Evolutionary conservation across 2,329 filamentous ascomycete species (phyloP), one percentile per base, ranked within the genome.

Genomic region (Penicillium verrucosum): DNA sequence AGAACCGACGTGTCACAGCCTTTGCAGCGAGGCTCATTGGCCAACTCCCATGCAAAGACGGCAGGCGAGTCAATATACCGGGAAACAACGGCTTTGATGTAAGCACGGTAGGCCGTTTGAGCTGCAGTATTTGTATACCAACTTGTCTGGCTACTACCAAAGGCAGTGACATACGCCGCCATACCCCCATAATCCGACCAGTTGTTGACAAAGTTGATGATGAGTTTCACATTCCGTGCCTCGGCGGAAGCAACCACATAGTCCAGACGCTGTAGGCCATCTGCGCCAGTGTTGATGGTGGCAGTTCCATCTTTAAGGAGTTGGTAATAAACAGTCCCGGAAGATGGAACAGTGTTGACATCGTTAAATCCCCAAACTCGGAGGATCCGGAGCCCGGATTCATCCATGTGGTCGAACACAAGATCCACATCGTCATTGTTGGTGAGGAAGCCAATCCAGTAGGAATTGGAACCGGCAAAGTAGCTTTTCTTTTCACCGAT

Each of bases 171-270:
- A 63, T 87, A 87, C 1, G 82, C 81, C 11, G 77, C 75, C 73
- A 87, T 86, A 46, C 85, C 85, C 29, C 85, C 85, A 42, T 87
- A 88, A 65, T 89, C 87, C 44, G 77, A 77, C 85, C 86, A 89
- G 73, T 89, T 84, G 73, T 89, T 89, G 54, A 88, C 83, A 40
- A 72, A 72, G 58, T 70, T 71, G 54, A 72, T 84, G 59, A 89
- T 85, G 5, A 88, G 74, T 69, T 86, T 86, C 62, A 89, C 77
- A 4, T 81, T 82, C 52, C 82, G 77, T 53, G 77, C 75, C 69
- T 86, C 84, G 5, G 85, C 85, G 0, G 81, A 76, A 38, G 78
- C 68, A 51, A 89, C 85, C 1, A 88, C 84, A 51, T 83, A 83
- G 66, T 89, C 86, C 2, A 89, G 80, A 14, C 85, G 80, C 68